Evolutionary conservation across 768 basidiomycete genomes (phyloP), one percentile per base, ranked within the genome.

Genomic region (Tulasnella sp.): DNA sequence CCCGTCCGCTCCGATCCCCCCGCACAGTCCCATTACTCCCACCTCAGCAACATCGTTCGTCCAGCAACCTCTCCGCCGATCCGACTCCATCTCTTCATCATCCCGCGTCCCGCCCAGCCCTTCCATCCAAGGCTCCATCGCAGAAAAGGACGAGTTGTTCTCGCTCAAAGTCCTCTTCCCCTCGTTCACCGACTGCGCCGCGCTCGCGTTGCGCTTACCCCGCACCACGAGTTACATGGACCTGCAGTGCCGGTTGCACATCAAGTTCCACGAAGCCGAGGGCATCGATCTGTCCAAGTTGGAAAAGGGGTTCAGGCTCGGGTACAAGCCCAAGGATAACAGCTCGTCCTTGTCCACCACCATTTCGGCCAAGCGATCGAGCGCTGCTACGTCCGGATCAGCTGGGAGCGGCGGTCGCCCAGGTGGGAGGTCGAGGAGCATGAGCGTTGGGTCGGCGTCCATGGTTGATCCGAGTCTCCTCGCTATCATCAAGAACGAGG

Each of bases 231-330:
- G 29, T 8, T 76, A 71, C 69, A 67, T 71, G 69, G 67, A 68
- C n/a, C 36, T 76, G 29, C 75, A 76, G 37, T 7, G 22, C 17
- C 69, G 52, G 34, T 52, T 76, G 34, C 75, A 76, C 42, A 38
- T 54, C 29, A 76, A 76, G 40, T 70, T 76, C 67, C 67, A 76
- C 39, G 75, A 76, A 29, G 75, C 75, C 22, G 75, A 76, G 38
- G 75, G 75, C 2, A 68, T 76, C 31, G 67, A 68, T 22, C 31
- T 76, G 40, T 34, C 31, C 25, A 68, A 45, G 52, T 31, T 76
- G 64, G 37, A 31, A 15, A 76, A 69, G 34, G 75, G 75, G 12
- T 68, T 76, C 69, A 29, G 39, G 52, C 40, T 71, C n/a, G 69
- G 75, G 2, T 71, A 25, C 12, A 39, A 68, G 15, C 42, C 67